phyloP scores from a whole-genome alignment of 345 rosid genomes.

The Salix purpurea region DNA sequence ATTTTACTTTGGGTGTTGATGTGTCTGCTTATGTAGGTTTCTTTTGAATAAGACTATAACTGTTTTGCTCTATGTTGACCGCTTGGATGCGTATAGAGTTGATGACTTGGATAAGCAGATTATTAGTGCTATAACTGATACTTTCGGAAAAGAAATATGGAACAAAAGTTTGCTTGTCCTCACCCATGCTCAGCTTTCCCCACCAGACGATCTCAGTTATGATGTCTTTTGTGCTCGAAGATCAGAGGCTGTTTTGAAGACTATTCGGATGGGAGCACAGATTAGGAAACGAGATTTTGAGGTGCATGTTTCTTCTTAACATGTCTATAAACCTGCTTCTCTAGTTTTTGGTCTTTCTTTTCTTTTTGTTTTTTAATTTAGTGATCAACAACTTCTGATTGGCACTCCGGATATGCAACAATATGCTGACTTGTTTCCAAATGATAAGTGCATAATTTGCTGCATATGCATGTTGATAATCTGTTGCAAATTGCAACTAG shows the following conservation, averaged over 20 bases:
- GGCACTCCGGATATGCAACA: neutral
- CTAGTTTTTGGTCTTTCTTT: neutral
- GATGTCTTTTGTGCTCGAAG: conserved; percentile 60
- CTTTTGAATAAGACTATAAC: conserved; percentile 68
- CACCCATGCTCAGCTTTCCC: conserved; percentile 82
- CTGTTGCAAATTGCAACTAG: neutral
- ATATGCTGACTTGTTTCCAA: neutral
- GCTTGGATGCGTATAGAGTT: conserved; percentile 77
- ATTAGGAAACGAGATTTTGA: conserved; percentile 51
- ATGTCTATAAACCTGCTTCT: neutral
- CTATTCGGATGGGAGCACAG: conserved; percentile 49
- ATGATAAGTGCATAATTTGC: neutral
- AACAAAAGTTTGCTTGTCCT: conserved; percentile 66
- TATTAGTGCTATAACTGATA: conserved; percentile 55
- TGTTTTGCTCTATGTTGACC: conserved; percentile 71
- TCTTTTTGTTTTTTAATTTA: neutral
- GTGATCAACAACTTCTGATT: neutral
- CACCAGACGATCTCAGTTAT: conserved; percentile 67
- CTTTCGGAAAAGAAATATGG: conserved; percentile 83
- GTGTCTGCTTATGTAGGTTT: conserved; percentile 40
- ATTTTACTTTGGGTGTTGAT: neutral
- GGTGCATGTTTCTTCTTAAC: conserved; percentile 29
- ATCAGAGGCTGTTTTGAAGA: conserved; percentile 66
- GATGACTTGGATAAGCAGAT: conserved; percentile 84
- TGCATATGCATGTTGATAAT: conserved; percentile 3